Evolutionary conservation across 306 rosid genomes (phyloP), one percentile per base, ranked within the genome.

Genomic region (Vigna radiata): DNA sequence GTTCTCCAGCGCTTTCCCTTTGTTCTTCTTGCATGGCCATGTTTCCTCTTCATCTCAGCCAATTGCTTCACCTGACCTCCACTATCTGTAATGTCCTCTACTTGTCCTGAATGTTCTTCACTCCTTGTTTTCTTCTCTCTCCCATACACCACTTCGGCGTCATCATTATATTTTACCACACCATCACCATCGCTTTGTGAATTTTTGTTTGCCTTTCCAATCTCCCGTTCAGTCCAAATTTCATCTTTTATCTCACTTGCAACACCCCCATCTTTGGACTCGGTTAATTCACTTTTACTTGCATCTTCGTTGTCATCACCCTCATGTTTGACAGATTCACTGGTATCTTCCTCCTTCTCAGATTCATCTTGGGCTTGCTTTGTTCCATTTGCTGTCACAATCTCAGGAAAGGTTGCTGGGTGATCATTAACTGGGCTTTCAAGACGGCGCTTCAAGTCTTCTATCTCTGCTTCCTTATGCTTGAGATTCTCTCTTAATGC

Each of bases 401-500:
- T 79, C 62, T 23, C 76, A 21, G 73, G 44, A 33, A 79, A 73
- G 54, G 47, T 84, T 36, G 85, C 46, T 8, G 69, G 56, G 76
- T 41, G 41, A 27, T 33, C 80, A 76, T 82, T 86, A 14, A 72
- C 74, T 11, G 82, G 78, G 82, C 58, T 44, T 18, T 83, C 77
- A 63, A 86, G 85, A 41, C 69, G 88, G 37, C 53, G 82, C 84
- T 88, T 88, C 86, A 94, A 78, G 60, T 78, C 87, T 81, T 85
- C 81, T 23, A 87, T 83, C 80, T 90, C 86, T 68, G 84, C 92
- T 81, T 92, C 92, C 89, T 88, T 95, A 10, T 73, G 86, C 85
- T 82, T 81, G 66, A 88, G 81, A 72, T 82, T 81, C 68, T 87
- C 87, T 53, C 76, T 70, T 27, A 88, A 75, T 29, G 85, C 82